Evolutionary conservation across 2,329 filamentous ascomycete species (phyloP).

Genomic region (Diaporthe caulivora): DNA sequence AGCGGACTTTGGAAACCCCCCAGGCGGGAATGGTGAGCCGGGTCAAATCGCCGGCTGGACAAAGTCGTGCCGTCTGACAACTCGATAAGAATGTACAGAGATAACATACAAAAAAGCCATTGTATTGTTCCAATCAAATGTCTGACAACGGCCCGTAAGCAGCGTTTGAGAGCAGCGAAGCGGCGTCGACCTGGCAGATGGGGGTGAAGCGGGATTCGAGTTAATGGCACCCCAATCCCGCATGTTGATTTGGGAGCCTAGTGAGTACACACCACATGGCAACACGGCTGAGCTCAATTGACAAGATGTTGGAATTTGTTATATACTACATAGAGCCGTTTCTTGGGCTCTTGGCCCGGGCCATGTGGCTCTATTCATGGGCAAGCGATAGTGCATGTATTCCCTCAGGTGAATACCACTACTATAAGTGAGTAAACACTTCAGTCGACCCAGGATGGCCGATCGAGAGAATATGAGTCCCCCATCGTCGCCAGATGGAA

Average conservation of each 20-base stretch:
- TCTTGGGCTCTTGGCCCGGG: background rate
- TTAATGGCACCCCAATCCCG: background rate
- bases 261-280: background rate
- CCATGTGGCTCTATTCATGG: background rate
- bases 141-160: background rate
- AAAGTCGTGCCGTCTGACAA: background rate
- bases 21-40: background rate
- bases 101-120: background rate
- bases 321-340: background rate
- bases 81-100: background rate
- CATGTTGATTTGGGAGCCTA: background rate
- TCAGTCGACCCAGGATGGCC: background rate
- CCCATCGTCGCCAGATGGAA: background rate
- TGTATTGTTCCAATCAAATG: background rate
- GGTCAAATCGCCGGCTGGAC: background rate
- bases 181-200: background rate
- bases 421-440: background rate
- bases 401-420: background rate
- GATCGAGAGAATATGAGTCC: background rate
- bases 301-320: background rate
- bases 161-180: background rate
- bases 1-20: background rate
- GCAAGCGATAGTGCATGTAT: background rate
- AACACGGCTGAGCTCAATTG: background rate
- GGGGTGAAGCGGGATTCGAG: conserved; percentile 5